Percentiles rank a stretch among this genome's conserved stretches.
These are phyloP conservation scores for Quercus glauca DNA, from an alignment of 306 rosid genomes.

Conservation along the genomic window DNA sequence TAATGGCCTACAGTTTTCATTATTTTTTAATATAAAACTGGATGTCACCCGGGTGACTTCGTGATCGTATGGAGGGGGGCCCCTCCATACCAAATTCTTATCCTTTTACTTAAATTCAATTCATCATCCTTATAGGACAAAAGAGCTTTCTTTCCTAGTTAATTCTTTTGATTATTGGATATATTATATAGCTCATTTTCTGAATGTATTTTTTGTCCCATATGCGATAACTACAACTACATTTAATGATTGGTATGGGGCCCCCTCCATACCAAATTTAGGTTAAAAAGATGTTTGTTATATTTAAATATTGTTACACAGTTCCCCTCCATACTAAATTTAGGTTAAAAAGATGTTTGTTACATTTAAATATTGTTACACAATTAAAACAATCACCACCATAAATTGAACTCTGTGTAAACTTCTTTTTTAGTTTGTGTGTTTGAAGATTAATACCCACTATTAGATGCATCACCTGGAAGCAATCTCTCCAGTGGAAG, in stretches of 20 bases:
- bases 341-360: conserved; percentile 8
- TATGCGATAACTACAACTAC: conserved; percentile 23
- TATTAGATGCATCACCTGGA: too few relatives aligned
- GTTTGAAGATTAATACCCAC: background rate
- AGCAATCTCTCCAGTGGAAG: background rate
- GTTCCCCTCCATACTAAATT: background rate
- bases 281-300: background rate
- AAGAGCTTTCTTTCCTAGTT: conserved; percentile 32
- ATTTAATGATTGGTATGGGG: conserved; percentile 6
- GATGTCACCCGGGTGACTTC: conserved; percentile 15
- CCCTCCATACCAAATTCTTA: conserved; percentile 31
- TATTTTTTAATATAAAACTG: conserved; percentile 38
- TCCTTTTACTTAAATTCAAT: conserved; percentile 49
- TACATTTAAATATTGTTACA: conserved; percentile 10
- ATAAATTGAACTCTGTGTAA: background rate
- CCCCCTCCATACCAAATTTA: background rate
- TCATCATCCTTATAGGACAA: conserved; percentile 46
- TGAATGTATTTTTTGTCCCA: conserved; percentile 8
- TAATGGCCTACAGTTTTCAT: conserved; percentile 65
- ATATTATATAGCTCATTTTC: conserved; percentile 29
- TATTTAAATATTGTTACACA: background rate
- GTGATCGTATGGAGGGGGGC: too few relatives aligned
- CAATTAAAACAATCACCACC: conserved; percentile 17
- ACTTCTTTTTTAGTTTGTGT: background rate
- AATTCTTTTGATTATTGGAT: conserved; percentile 36